Base-by-base conservation (phyloP, 352 stramenopile species). In the Pythium plurisporium region DNA sequence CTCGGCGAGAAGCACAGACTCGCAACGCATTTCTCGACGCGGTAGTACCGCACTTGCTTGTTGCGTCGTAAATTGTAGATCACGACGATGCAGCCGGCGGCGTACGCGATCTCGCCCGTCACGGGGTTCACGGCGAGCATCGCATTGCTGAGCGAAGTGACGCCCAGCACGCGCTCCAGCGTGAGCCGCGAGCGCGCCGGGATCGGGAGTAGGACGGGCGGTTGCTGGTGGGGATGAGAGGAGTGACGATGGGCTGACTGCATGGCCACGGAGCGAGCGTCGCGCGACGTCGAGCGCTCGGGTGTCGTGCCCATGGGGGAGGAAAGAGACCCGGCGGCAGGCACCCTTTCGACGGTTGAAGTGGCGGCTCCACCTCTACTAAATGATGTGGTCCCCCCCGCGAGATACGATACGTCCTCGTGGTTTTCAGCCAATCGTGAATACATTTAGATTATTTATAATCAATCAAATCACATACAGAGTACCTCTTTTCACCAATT, bases 21-120 rank as follows among this genome's bases (percentile, higher is more conserved):
- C 27, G 81, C 63, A n/a, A 96, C 86, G 19, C 59, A 67, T 49
- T 94, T 94, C 60, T 94, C 84, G 3, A 93, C 85, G 41, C 85
- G 86, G 64, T 95, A 95, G 68, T 95, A 96, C 4, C 83, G 76
- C 56, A 91, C 78, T 40, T 96, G 87, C 38, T 92, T 94, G 66
- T 94, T 87, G 33, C 85, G 66, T 0, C 82, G 68, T 25, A 91
- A 54, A 67, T 91, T 94, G 78, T 95, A 96, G 41, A 96, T 77
- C n/a, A 96, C 87, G 44, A 96, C 87, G 38, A 95, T 91, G 59
- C 84, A 93, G 8, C 87, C 87, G 4, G 87, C 86, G 4, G 85
- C 70, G 62, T 94, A 96, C 47, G 86, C 87, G 57, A 94, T 74
- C 66, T 96, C 85, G 7, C 82, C 81, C 9, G 79, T 90, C 36